These are phyloP conservation scores for Ganoderma boninense DNA, from an alignment of 1,284 basidiomycete genomes.

Conservation along the genomic window DNA sequence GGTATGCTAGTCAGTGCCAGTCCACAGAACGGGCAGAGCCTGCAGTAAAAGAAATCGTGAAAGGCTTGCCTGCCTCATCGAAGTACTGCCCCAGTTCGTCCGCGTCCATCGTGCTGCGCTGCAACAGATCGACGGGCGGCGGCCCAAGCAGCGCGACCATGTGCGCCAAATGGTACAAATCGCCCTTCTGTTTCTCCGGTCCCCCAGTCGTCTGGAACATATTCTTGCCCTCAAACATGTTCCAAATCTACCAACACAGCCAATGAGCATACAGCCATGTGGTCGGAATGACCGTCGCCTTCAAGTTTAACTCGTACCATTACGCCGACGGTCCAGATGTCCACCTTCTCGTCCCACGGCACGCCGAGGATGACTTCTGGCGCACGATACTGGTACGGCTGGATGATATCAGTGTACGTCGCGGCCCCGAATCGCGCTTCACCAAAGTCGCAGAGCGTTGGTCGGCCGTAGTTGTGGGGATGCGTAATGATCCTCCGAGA, in stretches of 20 bases:
- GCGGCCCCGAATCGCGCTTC: slow-evolving; percentile 27
- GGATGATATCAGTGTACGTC: slow-evolving; percentile 26
- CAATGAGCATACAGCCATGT: slow-evolving; percentile 2
- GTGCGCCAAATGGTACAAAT: slow-evolving; percentile 33
- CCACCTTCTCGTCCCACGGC: slow-evolving; percentile 35
- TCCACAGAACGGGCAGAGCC: background rate
- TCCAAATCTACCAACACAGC: slow-evolving; percentile 28
- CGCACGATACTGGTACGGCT: slow-evolving; percentile 35
- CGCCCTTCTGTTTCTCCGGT: slow-evolving; percentile 23
- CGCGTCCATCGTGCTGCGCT: slow-evolving; percentile 22
- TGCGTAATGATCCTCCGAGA: slow-evolving; percentile 17
- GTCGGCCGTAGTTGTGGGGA: slow-evolving; percentile 20
- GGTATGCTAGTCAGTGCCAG: slow-evolving; percentile 1
- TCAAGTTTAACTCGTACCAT: slow-evolving; percentile 31
- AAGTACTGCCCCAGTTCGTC: slow-evolving; percentile 26
- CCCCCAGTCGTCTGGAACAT: slow-evolving; percentile 31
- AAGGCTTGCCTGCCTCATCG: slow-evolving; percentile 22
- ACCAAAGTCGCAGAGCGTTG: slow-evolving; percentile 31
- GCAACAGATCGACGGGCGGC: slow-evolving; percentile 31
- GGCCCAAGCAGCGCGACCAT: slow-evolving; percentile 38
- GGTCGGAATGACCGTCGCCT: too few relatives aligned
- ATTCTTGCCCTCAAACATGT: slow-evolving; percentile 31
- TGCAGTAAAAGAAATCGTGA: background rate
- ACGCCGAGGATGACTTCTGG: slow-evolving; percentile 31
- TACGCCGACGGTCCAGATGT: slow-evolving; percentile 40